Percentiles rank a stretch among this genome's conserved stretches.
These are phyloP conservation scores for Prunus padus DNA, from an alignment of 306 rosid genomes.

Conservation along the genomic window DNA sequence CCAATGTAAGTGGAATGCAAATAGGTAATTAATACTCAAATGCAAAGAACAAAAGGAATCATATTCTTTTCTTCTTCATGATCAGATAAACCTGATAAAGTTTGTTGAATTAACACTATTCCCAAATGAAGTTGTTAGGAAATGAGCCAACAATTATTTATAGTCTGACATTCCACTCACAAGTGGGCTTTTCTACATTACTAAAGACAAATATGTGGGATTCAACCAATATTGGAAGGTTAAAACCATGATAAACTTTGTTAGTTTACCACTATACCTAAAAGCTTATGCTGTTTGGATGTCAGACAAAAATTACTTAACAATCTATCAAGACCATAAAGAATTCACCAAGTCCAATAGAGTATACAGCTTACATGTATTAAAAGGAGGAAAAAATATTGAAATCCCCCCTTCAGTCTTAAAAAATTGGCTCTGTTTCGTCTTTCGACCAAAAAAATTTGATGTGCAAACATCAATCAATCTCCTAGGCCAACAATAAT, in stretches of 20 bases:
- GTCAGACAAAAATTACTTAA: not conserved
- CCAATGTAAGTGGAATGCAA: constrained; percentile 22
- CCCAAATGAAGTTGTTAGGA: constrained; percentile 1
- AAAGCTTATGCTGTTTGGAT: not conserved
- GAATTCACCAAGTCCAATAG: not conserved
- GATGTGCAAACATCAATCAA: too few species aligned
- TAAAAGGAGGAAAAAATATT: too few species aligned
- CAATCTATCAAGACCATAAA: not conserved
- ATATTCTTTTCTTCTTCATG: not conserved
- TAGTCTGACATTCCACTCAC: not conserved
- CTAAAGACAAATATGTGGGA: not conserved
- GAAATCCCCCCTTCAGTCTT: too few species aligned
- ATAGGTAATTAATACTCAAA: not conserved
- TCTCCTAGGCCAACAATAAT: too few species aligned
- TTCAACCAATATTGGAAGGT: not conserved
- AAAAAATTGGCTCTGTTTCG: too few species aligned
- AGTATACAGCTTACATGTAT: not conserved
- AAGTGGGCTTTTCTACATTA: not conserved
- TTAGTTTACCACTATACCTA: not conserved
- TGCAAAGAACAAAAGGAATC: constrained; percentile 1
- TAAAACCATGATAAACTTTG: not conserved
- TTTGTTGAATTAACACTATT: not conserved
- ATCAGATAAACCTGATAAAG: not conserved
- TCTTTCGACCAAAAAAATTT: too few species aligned
- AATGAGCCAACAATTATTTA: not conserved